Evolutionary conservation across 2,329 filamentous ascomycete genomes (phyloP).

Genomic region (Nemania sp.): DNA sequence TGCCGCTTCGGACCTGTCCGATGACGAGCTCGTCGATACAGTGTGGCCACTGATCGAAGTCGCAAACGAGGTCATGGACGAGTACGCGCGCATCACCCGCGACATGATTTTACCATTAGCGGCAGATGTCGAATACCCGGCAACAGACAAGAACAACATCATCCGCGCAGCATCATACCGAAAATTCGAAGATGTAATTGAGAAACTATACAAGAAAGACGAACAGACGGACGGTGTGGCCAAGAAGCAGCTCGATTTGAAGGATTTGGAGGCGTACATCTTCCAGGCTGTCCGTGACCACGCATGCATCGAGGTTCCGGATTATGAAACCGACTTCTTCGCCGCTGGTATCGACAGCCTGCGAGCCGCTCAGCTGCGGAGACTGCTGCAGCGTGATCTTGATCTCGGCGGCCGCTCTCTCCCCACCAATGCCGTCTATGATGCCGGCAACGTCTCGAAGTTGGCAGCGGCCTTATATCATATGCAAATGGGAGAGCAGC

Average conservation of each 20-base stretch:
- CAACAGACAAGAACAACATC: constrained; percentile 52
- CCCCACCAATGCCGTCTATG: constrained; percentile 48
- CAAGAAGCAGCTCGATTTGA: constrained; percentile 31
- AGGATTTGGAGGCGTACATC: constrained; percentile 43
- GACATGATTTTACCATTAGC: constrained; percentile 46
- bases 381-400: constrained; percentile 46
- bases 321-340: constrained; percentile 48
- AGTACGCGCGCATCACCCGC: constrained; percentile 49
- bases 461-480: constrained; percentile 43
- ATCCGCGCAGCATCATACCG: constrained; percentile 48
- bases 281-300: constrained; percentile 38
- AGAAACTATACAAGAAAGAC: constrained; percentile 40
- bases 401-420: constrained; percentile 41
- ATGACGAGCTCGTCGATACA: constrained; percentile 42
- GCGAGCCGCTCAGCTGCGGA: constrained; percentile 50
- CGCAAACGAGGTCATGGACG: constrained; percentile 47
- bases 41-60: constrained; percentile 46
- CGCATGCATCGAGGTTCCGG: constrained; percentile 40
- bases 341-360: constrained; percentile 51
- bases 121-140: constrained; percentile 42
- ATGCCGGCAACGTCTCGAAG: constrained; percentile 44
- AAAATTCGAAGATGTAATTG: constrained; percentile 40
- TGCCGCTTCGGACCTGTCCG: constrained; percentile 33
- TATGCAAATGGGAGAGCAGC: constrained; percentile 35
- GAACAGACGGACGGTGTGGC: constrained; percentile 3